Evolutionary conservation across 106 monocot genomes (phyloP).

Genomic region (Vanilla planifolia): DNA sequence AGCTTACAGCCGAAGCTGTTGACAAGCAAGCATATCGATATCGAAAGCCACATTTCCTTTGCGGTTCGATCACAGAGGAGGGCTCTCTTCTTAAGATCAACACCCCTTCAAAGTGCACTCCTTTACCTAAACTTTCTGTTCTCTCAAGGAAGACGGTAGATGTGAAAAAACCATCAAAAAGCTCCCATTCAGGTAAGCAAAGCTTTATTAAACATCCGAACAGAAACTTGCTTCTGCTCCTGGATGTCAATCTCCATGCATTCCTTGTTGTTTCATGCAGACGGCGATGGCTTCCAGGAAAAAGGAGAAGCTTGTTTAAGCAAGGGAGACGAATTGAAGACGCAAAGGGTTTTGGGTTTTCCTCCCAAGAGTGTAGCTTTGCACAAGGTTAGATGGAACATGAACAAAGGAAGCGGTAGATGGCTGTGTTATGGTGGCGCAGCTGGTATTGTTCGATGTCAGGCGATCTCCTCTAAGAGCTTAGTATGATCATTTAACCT

Average conservation of each 20-base stretch:
- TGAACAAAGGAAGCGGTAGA: constrained; percentile 67
- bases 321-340: not conserved
- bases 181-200: constrained; percentile 19
- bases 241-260: not conserved
- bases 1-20: constrained; percentile 62
- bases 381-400: constrained; percentile 90
- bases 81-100: constrained; percentile 28
- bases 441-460: constrained; percentile 78
- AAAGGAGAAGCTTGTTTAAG: not conserved
- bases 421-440: constrained; percentile 96
- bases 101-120: constrained; percentile 16
- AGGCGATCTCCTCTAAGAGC: constrained; percentile 10
- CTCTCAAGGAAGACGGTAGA: constrained; percentile 10
- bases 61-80: constrained; percentile 37
- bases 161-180: constrained; percentile 7
- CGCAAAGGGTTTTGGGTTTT: constrained; percentile 27
- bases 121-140: constrained; percentile 24
- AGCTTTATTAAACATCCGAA: no score
- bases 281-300: not conserved
- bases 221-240: not conserved
- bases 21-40: constrained; percentile 32
- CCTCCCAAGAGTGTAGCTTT: constrained; percentile 73
- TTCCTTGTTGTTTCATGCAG: not conserved
- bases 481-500: no score
- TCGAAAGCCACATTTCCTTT: constrained; percentile 57